These are phyloP conservation scores for Solanum tarijense DNA, from an alignment of 257 asterid species.

Conservation along the genomic window DNA sequence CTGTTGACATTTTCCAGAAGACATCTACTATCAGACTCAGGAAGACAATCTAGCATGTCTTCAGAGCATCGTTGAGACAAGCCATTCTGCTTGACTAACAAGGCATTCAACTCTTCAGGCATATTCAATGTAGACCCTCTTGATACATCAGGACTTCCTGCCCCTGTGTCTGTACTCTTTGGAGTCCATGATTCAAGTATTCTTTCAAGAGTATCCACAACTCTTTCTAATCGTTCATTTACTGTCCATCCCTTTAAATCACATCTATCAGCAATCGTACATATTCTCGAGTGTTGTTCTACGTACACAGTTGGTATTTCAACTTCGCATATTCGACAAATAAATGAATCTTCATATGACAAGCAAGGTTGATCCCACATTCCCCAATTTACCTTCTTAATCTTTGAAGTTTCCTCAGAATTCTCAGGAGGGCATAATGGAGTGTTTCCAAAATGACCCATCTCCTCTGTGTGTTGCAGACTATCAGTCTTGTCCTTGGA, in stretches of 20 bases:
- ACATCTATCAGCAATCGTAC: slow-evolving; percentile 94
- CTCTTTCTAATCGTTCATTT: slow-evolving; percentile 81
- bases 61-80: slow-evolving; percentile 37
- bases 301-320: slow-evolving; percentile 90
- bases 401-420: slow-evolving; percentile 39
- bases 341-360: slow-evolving; percentile 75
- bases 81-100: slow-evolving; percentile 34
- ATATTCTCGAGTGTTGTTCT: slow-evolving; percentile 89
- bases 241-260: slow-evolving; percentile 85
- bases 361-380: slow-evolving; percentile 67
- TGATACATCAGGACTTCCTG: slow-evolving; percentile 47
- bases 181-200: slow-evolving; percentile 80
- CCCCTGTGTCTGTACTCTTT: slow-evolving; percentile 31
- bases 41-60: slow-evolving; percentile 38
- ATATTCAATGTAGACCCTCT: slow-evolving; percentile 28
- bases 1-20: slow-evolving; percentile 30
- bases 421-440: slow-evolving; percentile 30
- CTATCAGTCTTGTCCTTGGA: slow-evolving; percentile 29
- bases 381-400: slow-evolving; percentile 51
- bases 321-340: slow-evolving; percentile 96
- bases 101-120: slow-evolving; percentile 37
- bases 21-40: slow-evolving; percentile 35
- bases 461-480: slow-evolving; percentile 28
- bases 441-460: slow-evolving; percentile 27
- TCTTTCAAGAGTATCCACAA: slow-evolving; percentile 76